Base-by-base conservation (phyloP, 768 basidiomycete species). In the Hortiboletus campestris region DNA sequence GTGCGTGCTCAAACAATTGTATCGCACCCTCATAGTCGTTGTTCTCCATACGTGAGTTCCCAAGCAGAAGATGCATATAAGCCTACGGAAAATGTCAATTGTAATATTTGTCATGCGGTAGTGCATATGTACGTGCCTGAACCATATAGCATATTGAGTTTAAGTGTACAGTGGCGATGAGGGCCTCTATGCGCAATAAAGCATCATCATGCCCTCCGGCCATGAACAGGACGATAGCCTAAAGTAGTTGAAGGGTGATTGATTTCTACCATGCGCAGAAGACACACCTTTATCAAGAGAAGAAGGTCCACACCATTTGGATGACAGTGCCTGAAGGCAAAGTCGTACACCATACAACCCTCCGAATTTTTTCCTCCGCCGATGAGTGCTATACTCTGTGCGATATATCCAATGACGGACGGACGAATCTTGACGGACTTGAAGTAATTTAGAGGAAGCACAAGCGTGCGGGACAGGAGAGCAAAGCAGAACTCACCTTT, bases 31-130 rank as follows among this genome's bases (percentile, higher is more conserved):
- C 40, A 11, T 42, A 34, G 40, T 50, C 11, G 1, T 42, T 38
- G 13, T 16, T 14, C 9, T 59, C 32, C 47, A 55, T 16, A 0
- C 1, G 5, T 5, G 19, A 45, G 13, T 42, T 38, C 10, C 57
- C 60, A 28, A 58, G 38, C 2, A 55, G 43, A 40, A 59, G 39
- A 16, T 53, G 14, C 59, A 60, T 60, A 25, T 46, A 38, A 19
- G 59, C 58, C 60, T 60, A 5, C 1, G 16, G 14, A n/a, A 31
- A 31, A 31, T 42, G 28, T 44, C 11, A 41, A 8, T 28, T n/a
- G 6, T 32, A 5, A 36, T 16, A 10, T n/a, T 36, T 7, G 14
- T 13, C 0, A 4, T 20, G 32, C 2, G 3, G 5, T 34, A 4
- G 11, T 4, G 2, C 0, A 2, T 8, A 17, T 42, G 7, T 13